Evolutionary conservation across 257 asterid species (phyloP).

Genomic region (Ballota nigra): DNA sequence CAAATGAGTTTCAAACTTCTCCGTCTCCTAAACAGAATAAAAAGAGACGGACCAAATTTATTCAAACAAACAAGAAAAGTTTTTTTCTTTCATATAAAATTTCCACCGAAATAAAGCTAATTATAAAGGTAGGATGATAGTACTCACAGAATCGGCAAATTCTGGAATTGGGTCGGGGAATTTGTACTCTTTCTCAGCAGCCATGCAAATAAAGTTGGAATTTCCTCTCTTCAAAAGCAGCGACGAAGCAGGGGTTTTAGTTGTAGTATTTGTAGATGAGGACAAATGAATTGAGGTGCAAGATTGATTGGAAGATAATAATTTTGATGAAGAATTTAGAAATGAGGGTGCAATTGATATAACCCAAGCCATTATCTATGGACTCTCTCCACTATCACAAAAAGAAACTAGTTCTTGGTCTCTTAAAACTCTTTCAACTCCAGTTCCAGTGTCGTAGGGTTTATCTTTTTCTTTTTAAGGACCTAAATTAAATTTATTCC

Average conservation of each 20-base stretch:
- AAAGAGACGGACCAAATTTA: not conserved
- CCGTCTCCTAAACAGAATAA: slow-evolving; percentile 64
- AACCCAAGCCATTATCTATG: slow-evolving; percentile 33
- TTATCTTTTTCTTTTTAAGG: too few relatives aligned
- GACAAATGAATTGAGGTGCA: slow-evolving; percentile 1
- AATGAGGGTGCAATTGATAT: slow-evolving; percentile 22
- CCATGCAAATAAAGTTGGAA: slow-evolving; percentile 49
- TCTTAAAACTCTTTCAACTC: too few relatives aligned
- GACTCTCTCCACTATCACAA: not conserved
- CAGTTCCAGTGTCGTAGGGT: not conserved
- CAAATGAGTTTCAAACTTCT: slow-evolving; percentile 70
- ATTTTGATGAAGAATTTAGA: slow-evolving; percentile 13
- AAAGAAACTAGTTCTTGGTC: too few relatives aligned
- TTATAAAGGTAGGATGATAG: not conserved
- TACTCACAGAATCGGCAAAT: slow-evolving; percentile 79
- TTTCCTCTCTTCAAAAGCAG: slow-evolving; percentile 4
- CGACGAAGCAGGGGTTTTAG: slow-evolving; percentile 12
- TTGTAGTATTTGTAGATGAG: not conserved
- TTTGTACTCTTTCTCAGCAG: slow-evolving; percentile 83
- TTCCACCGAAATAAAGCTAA: not conserved
- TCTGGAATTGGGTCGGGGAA: slow-evolving; percentile 97
- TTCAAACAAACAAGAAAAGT: not conserved
- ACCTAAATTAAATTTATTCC: too few relatives aligned
- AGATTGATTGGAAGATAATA: slow-evolving; percentile 13
- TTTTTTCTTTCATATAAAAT: too few relatives aligned